Percentiles rank a stretch among this genome's conserved stretches.
phyloP scores from a whole-genome alignment of 306 rosid genomes.

The Herpetospermum pedunculosum region DNA sequence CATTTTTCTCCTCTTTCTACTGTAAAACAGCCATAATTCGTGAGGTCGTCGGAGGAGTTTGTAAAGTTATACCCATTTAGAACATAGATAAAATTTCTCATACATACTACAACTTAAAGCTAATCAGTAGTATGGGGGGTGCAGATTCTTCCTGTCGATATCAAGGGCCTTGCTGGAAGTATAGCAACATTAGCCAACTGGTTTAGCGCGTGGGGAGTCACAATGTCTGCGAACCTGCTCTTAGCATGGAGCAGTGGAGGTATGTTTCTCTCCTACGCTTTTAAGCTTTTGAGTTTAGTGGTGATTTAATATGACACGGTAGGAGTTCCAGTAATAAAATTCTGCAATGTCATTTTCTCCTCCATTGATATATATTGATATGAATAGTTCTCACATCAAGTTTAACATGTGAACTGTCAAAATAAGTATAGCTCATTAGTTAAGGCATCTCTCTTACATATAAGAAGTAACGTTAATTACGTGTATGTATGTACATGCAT shows the following conservation, averaged over 20 bases:
- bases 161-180: conserved; percentile 93
- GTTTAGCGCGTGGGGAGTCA: conserved; percentile 58
- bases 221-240: conserved; percentile 81
- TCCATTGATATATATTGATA: not conserved
- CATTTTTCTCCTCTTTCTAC: not conserved
- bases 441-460: not conserved
- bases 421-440: not conserved
- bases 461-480: too few relatives aligned
- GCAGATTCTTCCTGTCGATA: conserved; percentile 87
- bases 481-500: too few relatives aligned
- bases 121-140: conserved; percentile 7
- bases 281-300: not conserved
- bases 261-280: conserved; percentile 11
- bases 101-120: not conserved
- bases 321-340: not conserved
- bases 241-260: conserved; percentile 87
- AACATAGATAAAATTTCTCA: not conserved
- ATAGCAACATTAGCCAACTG: conserved; percentile 90
- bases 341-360: not conserved
- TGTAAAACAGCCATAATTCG: not conserved
- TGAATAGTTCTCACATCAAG: not conserved
- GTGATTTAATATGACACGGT: not conserved
- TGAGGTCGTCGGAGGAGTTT: not conserved
- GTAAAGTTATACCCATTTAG: not conserved
- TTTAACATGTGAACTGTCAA: too few relatives aligned